A percentile compares a stretch with the other conserved stretches of the same genome.
These are phyloP conservation scores for Phytophthora podocarpi DNA, from an alignment of 352 stramenopile genomes.

Conservation along the genomic window DNA sequence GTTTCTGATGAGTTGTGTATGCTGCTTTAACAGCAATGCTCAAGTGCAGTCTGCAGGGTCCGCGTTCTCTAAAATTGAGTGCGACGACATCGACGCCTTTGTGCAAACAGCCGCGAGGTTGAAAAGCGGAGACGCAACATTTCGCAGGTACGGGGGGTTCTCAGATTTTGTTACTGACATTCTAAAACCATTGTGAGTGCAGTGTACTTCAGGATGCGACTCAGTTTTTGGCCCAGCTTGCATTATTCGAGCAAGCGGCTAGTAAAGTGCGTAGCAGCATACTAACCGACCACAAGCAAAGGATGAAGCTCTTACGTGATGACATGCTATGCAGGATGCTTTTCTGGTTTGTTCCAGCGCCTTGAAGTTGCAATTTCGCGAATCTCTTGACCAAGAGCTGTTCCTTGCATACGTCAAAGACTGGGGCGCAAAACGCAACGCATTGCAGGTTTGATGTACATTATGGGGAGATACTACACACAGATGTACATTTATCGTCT, in stretches of 20 bases:
- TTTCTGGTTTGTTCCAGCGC: conserved; percentile 61
- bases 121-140: conserved; percentile 28
- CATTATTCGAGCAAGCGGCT: conserved; percentile 61
- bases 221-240: conserved; percentile 39
- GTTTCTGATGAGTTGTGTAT: background rate
- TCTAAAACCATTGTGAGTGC: background rate
- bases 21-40: conserved; percentile 39
- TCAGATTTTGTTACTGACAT: background rate
- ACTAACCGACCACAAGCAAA: too few relatives aligned
- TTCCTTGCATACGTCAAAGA: conserved; percentile 63
- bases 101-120: conserved; percentile 36
- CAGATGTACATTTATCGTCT: background rate
- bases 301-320: background rate
- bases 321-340: conserved; percentile 38
- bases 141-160: conserved; percentile 28
- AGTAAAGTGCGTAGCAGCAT: conserved; percentile 30
- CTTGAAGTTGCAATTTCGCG: conserved; percentile 64
- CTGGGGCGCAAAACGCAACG: conserved; percentile 38
- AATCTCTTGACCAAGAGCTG: conserved; percentile 58
- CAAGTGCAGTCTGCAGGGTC: conserved; percentile 30
- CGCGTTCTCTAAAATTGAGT: conserved; percentile 31
- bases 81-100: conserved; percentile 39
- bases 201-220: conserved; percentile 40
- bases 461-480: too few relatives aligned
- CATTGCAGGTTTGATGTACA: conserved; percentile 31